A percentile compares a stretch with the other conserved stretches of the same genome.
Conservation (phyloP, 257 asterid genomes). For the Avicennia marina region DNA sequence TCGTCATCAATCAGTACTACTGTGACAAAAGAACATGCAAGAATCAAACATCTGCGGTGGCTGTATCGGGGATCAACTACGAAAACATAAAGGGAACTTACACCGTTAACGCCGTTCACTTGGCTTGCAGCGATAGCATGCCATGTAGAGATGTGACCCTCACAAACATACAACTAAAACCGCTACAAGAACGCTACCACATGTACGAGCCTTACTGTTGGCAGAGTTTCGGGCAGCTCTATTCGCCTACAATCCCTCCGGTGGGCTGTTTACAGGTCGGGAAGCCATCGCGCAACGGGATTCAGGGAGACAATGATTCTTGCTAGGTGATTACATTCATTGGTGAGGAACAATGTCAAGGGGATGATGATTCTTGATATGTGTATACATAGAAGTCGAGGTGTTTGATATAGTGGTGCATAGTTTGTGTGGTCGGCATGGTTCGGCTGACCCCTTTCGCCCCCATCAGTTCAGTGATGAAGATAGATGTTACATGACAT, state of each 20-base stretch:
- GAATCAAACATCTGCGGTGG: slow-evolving; percentile 78
- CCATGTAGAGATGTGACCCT: slow-evolving; percentile 80
- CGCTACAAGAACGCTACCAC: slow-evolving; percentile 57
- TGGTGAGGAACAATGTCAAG: not conserved
- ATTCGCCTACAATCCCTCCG: slow-evolving; percentile 71
- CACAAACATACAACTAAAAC: slow-evolving; percentile 49
- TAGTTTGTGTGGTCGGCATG: slow-evolving; percentile 69
- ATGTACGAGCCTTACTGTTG: slow-evolving; percentile 91
- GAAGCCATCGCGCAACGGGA: slow-evolving; percentile 62
- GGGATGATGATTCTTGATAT: slow-evolving; percentile 16
- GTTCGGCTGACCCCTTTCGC: slow-evolving; percentile 60
- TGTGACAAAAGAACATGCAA: slow-evolving; percentile 71
- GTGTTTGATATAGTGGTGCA: slow-evolving; percentile 28
- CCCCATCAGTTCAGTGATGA: slow-evolving; percentile 32
- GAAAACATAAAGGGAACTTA: slow-evolving; percentile 78
- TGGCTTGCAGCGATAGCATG: slow-evolving; percentile 79
- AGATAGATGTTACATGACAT: slow-evolving; percentile 21
- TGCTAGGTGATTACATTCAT: slow-evolving; percentile 40
- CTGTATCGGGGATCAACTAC: slow-evolving; percentile 73
- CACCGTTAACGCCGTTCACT: slow-evolving; percentile 83
- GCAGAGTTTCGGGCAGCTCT: slow-evolving; percentile 75
- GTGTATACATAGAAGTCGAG: slow-evolving; percentile 17
- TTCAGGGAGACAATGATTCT: slow-evolving; percentile 57
- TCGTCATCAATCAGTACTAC: slow-evolving; percentile 83
- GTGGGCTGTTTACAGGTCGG: slow-evolving; percentile 57